These are phyloP conservation scores for Incumbomyces lentus DNA, from an alignment of 2,329 filamentous ascomycete genomes.

Conservation along the genomic window DNA sequence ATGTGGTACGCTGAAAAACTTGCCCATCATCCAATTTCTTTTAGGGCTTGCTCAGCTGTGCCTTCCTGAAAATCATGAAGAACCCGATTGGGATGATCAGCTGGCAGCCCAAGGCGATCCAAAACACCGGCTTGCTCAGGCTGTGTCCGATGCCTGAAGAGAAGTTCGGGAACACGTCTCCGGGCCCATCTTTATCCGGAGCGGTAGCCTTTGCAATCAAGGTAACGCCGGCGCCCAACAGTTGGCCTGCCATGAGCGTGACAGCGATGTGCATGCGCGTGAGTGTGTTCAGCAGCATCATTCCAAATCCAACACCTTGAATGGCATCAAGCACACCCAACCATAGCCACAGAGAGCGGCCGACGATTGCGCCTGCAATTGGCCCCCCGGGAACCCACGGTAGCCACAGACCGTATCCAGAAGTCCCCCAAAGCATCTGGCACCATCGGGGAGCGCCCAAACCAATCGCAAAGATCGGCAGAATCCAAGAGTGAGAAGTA, in stretches of 20 bases:
- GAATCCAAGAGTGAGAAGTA: conserved; percentile 45
- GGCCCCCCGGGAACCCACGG: conserved; percentile 46
- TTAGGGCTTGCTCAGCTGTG: conserved; percentile 21
- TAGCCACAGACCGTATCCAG: conserved; percentile 42
- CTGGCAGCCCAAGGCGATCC: conserved; percentile 43
- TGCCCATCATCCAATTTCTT: too few relatives aligned
- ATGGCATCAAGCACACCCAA: conserved; percentile 48
- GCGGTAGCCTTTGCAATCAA: conserved; percentile 45
- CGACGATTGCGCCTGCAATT: conserved; percentile 37
- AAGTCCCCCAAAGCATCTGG: conserved; percentile 48
- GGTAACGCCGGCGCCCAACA: conserved; percentile 44
- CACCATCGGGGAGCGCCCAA: conserved; percentile 48
- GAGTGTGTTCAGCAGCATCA: conserved; percentile 49
- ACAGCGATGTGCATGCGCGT: conserved; percentile 47
- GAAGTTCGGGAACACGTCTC: conserved; percentile 43
- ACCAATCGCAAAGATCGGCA: conserved; percentile 49
- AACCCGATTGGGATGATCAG: conserved; percentile 46
- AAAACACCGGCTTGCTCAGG: conserved; percentile 37
- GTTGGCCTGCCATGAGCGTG: conserved; percentile 44
- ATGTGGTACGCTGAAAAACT: too few relatives aligned
- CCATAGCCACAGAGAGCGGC: conserved; percentile 46
- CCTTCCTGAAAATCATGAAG: conserved; percentile 37
- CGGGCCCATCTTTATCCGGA: conserved; percentile 43
- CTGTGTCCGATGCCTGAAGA: conserved; percentile 27
- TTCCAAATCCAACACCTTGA: conserved; percentile 49